Percentiles rank a stretch among this genome's conserved stretches.
These are phyloP conservation scores for Warburgia ugandensis DNA, from an alignment of 164 flowering plant genomes.

Conservation along the genomic window DNA sequence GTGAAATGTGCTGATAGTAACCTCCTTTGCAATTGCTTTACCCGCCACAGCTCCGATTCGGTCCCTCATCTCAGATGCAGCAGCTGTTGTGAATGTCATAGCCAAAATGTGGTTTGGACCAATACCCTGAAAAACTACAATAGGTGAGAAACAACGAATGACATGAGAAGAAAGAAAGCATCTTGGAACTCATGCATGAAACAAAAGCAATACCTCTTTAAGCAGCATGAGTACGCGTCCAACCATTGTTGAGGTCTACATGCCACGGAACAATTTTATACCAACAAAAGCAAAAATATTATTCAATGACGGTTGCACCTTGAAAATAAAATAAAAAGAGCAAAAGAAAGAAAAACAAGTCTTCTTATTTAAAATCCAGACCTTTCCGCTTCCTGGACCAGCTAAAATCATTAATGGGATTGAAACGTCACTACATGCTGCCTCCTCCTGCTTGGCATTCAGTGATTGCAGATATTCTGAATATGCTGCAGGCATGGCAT, in stretches of 20 bases:
- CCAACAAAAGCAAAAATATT: background rate
- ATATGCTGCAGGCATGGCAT: slow-evolving; percentile 50
- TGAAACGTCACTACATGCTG: slow-evolving; percentile 74
- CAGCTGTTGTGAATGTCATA: slow-evolving; percentile 97
- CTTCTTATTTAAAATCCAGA: slow-evolving; percentile 10
- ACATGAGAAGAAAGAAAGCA: background rate
- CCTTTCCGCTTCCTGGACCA: slow-evolving; percentile 99
- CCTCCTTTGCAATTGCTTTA: slow-evolving; percentile 64
- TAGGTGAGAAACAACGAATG: background rate
- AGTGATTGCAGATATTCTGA: slow-evolving; percentile 50
- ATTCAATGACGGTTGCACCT: too few relatives aligned
- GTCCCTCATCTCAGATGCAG: slow-evolving; percentile 96
- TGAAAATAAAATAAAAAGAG: slow-evolving; percentile 5
- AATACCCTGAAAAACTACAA: slow-evolving; percentile 44
- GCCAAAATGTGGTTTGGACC: slow-evolving; percentile 75
- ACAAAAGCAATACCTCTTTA: slow-evolving; percentile 44
- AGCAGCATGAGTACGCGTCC: slow-evolving; percentile 80
- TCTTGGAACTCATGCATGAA: background rate
- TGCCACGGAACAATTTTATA: background rate
- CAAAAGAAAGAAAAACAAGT: background rate
- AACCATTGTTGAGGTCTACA: slow-evolving; percentile 96
- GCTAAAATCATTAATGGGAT: slow-evolving; percentile 84
- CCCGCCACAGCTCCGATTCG: slow-evolving; percentile 80
- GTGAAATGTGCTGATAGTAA: slow-evolving; percentile 90
- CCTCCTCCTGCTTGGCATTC: slow-evolving; percentile 77